Evolutionary conservation across 495 filamentous ascomycete genomes (phyloP).

Genomic region (Darksidea phi): DNA sequence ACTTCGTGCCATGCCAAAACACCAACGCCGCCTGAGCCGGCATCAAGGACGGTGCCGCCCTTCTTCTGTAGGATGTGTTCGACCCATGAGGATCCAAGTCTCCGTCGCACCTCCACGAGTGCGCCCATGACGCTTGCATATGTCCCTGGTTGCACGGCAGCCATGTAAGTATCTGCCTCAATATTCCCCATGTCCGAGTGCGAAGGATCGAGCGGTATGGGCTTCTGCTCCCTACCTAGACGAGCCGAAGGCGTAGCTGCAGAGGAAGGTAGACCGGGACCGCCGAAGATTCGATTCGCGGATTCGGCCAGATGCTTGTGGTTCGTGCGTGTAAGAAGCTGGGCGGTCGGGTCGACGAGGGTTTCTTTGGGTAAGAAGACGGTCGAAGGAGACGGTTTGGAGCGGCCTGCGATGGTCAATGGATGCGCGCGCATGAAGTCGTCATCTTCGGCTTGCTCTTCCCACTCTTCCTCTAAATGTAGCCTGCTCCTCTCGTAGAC

Average conservation of each 20-base stretch:
- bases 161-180: conserved; percentile 80
- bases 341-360: conserved; percentile 65
- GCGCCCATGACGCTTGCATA: conserved; percentile 73
- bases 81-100: conserved; percentile 79
- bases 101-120: conserved; percentile 79
- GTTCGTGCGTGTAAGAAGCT: conserved; percentile 63
- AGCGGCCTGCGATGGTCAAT: conserved; percentile 54
- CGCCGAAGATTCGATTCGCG: conserved; percentile 71
- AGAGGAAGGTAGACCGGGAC: conserved; percentile 69
- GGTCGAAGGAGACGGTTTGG: conserved; percentile 69
- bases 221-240: conserved; percentile 60
- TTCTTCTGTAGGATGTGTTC: conserved; percentile 62
- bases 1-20: conserved; percentile 83
- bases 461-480: conserved; percentile 31
- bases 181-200: conserved; percentile 76
- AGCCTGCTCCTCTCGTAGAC: conserved; percentile 27
- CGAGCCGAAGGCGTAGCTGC: conserved; percentile 54
- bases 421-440: conserved; percentile 58
- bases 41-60: conserved; percentile 78
- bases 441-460: conserved; percentile 38
- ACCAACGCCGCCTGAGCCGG: conserved; percentile 79
- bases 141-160: conserved; percentile 73
- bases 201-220: conserved; percentile 66
- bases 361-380: conserved; percentile 63
- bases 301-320: conserved; percentile 70